These are phyloP conservation scores for Rugonectria rugulosa DNA, from an alignment of 2,329 filamentous ascomycete genomes.

Conservation along the genomic window DNA sequence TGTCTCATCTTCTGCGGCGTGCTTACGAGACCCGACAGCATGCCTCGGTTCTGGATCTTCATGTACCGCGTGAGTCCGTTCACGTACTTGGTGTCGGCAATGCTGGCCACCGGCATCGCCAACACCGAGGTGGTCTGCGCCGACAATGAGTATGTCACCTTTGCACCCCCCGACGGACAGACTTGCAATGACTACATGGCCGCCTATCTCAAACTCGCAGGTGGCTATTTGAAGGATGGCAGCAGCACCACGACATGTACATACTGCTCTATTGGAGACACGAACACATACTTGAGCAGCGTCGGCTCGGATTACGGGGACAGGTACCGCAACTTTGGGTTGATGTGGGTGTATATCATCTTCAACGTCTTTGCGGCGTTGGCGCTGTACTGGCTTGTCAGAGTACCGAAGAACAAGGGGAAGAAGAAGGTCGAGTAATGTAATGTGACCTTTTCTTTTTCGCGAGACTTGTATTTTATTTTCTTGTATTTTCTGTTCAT, in stretches of 20 bases:
- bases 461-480: not conserved
- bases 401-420: constrained; percentile 53
- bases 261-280: constrained; percentile 61
- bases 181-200: constrained; percentile 69
- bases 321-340: constrained; percentile 73
- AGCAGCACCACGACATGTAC: constrained; percentile 58
- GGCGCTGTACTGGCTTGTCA: constrained; percentile 62
- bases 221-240: constrained; percentile 62
- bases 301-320: constrained; percentile 63
- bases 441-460: not conserved
- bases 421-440: constrained; percentile 24
- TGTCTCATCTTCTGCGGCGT: constrained; percentile 52
- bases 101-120: constrained; percentile 75
- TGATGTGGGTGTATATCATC: constrained; percentile 65
- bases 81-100: constrained; percentile 78
- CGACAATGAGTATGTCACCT: constrained; percentile 71
- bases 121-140: constrained; percentile 72
- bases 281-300: constrained; percentile 58
- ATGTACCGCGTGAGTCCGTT: constrained; percentile 80
- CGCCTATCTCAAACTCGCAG: constrained; percentile 54
- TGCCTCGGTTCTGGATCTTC: constrained; percentile 59
- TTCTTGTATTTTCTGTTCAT: too few relatives aligned
- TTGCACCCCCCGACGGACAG: constrained; percentile 65
- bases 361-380: constrained; percentile 67
- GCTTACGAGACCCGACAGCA: constrained; percentile 50